Percentiles rank a stretch among this genome's conserved stretches.
Conservation (phyloP, 2,329 filamentous ascomycete species). For the Ceratocystis alfenasii region DNA sequence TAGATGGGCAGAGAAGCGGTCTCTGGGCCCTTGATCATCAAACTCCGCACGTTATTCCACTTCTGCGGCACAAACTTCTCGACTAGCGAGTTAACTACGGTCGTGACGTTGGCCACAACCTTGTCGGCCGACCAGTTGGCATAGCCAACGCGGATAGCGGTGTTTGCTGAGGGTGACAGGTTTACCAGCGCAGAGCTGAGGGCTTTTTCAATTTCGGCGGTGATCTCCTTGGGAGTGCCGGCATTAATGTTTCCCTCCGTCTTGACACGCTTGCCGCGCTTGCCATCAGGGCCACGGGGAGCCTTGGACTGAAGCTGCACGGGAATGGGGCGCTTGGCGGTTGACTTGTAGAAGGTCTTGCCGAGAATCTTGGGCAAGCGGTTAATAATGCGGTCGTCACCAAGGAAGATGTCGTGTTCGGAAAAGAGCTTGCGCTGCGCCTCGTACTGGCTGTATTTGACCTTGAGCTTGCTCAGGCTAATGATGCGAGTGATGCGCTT, state of each 20-base stretch:
- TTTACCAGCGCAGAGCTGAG: constrained; percentile 67
- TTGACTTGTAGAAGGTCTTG: constrained; percentile 83
- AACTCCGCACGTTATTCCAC: constrained; percentile 71
- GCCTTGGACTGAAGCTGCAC: constrained; percentile 49
- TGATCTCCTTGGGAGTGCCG: constrained; percentile 49
- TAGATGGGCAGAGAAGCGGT: constrained; percentile 88
- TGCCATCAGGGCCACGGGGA: constrained; percentile 26
- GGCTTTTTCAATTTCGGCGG: constrained; percentile 69
- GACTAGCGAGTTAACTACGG: constrained; percentile 56
- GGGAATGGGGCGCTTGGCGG: constrained; percentile 74
- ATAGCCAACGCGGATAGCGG: constrained; percentile 66
- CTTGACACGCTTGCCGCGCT: constrained; percentile 42
- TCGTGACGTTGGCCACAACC: constrained; percentile 67
- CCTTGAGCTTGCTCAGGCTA: constrained; percentile 64
- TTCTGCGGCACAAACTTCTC: constrained; percentile 73
- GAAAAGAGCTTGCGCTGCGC: constrained; percentile 66
- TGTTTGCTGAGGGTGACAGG: constrained; percentile 66
- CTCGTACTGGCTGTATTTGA: constrained; percentile 84
- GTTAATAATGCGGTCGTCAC: constrained; percentile 73
- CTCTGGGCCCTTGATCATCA: constrained; percentile 84
- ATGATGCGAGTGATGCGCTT: constrained; percentile 64
- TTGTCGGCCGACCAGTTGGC: constrained; percentile 63
- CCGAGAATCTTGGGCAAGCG: constrained; percentile 66
- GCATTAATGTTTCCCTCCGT: constrained; percentile 31
- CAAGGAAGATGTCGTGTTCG: constrained; percentile 88